These are phyloP conservation scores for Mycena galopus DNA, from an alignment of 768 basidiomycete species.

Conservation along the genomic window DNA sequence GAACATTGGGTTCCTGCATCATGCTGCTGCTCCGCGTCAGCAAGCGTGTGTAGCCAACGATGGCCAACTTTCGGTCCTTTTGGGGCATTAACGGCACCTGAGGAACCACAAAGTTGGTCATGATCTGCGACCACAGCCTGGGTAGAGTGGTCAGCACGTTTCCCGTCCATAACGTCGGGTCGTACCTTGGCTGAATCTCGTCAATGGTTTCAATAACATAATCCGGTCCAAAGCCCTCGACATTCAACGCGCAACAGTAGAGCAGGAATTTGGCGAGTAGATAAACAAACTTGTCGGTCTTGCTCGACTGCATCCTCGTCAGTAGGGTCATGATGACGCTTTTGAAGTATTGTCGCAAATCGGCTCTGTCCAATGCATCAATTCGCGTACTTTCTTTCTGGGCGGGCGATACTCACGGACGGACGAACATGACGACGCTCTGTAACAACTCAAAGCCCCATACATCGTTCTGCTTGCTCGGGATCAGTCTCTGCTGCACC, in stretches of 20 bases:
- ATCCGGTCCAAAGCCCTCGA: slow-evolving; percentile 82
- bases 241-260: slow-evolving; percentile 80
- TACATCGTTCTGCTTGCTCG: slow-evolving; percentile 87
- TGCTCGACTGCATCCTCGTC: slow-evolving; percentile 87
- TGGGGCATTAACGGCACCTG: slow-evolving; percentile 84
- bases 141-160: slow-evolving; percentile 2
- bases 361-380: slow-evolving; percentile 55
- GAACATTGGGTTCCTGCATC: slow-evolving; percentile 71
- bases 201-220: slow-evolving; percentile 84
- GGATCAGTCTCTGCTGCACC: slow-evolving; percentile 90
- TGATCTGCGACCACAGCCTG: slow-evolving; percentile 83
- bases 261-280: slow-evolving; percentile 85
- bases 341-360: slow-evolving; percentile 81
- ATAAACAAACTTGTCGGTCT: slow-evolving; percentile 91
- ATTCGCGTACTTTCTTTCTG: background rate
- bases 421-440: slow-evolving; percentile 77
- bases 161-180: background rate
- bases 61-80: slow-evolving; percentile 88
- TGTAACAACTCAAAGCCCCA: slow-evolving; percentile 95
- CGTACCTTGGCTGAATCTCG: slow-evolving; percentile 86
- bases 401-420: slow-evolving; percentile 69
- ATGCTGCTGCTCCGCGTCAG: slow-evolving; percentile 82
- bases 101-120: slow-evolving; percentile 82
- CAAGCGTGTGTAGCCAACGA: slow-evolving; percentile 83
- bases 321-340: slow-evolving; percentile 82